Percentiles rank a stretch among this genome's conserved stretches.
These are phyloP conservation scores for Trametes versicolor DNA, from an alignment of 1,284 basidiomycete genomes.

Conservation along the genomic window DNA sequence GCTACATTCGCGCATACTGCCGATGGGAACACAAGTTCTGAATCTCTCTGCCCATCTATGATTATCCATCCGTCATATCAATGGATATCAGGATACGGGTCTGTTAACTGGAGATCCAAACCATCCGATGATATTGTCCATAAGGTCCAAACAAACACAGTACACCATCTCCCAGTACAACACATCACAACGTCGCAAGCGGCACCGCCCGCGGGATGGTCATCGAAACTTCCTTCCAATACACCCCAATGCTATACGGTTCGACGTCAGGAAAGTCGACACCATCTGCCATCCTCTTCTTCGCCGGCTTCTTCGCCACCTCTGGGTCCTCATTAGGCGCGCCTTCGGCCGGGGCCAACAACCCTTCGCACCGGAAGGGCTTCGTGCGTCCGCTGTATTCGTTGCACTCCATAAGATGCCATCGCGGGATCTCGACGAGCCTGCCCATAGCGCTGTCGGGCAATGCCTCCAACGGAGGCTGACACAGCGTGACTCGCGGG, in stretches of 20 bases:
- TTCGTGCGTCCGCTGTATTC: constrained; percentile 25
- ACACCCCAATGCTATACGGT: constrained; percentile 29
- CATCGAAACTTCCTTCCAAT: constrained; percentile 29
- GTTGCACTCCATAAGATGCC: constrained; percentile 26
- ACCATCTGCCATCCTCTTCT: constrained; percentile 28
- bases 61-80: not conserved
- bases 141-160: not conserved
- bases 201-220: constrained; percentile 29
- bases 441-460: constrained; percentile 18
- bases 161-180: not conserved
- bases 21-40: too few species aligned
- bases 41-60: too few species aligned
- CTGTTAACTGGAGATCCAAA: too few species aligned
- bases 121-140: too few species aligned
- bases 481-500: constrained; percentile 27
- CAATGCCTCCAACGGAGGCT: constrained; percentile 29
- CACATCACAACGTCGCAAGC: constrained; percentile 20
- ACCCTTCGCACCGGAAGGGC: constrained; percentile 26
- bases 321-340: constrained; percentile 13
- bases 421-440: constrained; percentile 25
- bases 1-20: too few species aligned
- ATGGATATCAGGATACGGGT: not conserved
- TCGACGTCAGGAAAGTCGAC: constrained; percentile 31
- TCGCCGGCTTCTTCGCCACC: constrained; percentile 2
- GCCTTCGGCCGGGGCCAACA: constrained; percentile 22